These are phyloP conservation scores for Knoxdaviesia proteae DNA, from an alignment of 2,329 filamentous ascomycete genomes.

Conservation along the genomic window DNA sequence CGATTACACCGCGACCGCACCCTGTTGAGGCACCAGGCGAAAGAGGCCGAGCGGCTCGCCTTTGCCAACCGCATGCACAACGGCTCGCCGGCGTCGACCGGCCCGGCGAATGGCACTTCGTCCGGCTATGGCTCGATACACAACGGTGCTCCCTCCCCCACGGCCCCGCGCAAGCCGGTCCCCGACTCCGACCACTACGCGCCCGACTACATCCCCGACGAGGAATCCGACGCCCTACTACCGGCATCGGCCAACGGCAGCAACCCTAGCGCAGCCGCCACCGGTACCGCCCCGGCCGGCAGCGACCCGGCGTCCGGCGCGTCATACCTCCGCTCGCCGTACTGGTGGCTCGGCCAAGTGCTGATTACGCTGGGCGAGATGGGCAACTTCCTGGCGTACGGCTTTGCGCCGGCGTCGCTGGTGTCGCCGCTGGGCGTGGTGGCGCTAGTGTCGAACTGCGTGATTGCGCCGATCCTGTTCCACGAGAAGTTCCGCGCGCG, in stretches of 20 bases:
- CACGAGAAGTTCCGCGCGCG: constrained; percentile 72
- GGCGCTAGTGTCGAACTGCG: constrained; percentile 84
- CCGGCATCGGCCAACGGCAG: constrained; percentile 3
- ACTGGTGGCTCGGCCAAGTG: constrained; percentile 90
- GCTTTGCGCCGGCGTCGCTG: constrained; percentile 92
- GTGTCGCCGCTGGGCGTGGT: constrained; percentile 95
- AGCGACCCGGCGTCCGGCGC: no score
- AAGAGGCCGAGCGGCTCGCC: constrained; percentile 27
- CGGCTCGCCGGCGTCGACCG: constrained; percentile 1
- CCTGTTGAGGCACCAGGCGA: constrained; percentile 32
- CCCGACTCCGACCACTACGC: not conserved
- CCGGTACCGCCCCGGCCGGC: constrained; percentile 2
- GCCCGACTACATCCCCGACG: not conserved
- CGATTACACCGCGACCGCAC: constrained; percentile 52
- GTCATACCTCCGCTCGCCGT: constrained; percentile 73
- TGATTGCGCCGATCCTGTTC: constrained; percentile 86
- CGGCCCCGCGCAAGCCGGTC: not conserved
- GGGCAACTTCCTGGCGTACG: constrained; percentile 93
- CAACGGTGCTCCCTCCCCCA: not conserved
- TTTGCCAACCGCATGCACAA: constrained; percentile 7
- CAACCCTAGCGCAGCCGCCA: constrained; percentile 8
- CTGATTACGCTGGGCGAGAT: constrained; percentile 85
- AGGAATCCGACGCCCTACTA: not conserved
- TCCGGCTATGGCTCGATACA: not conserved
- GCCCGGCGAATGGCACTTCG: not conserved